Percentiles rank a stretch among this genome's conserved stretches.
Conservation (phyloP, 345 rosid genomes). For the Rhizophora mangle region DNA sequence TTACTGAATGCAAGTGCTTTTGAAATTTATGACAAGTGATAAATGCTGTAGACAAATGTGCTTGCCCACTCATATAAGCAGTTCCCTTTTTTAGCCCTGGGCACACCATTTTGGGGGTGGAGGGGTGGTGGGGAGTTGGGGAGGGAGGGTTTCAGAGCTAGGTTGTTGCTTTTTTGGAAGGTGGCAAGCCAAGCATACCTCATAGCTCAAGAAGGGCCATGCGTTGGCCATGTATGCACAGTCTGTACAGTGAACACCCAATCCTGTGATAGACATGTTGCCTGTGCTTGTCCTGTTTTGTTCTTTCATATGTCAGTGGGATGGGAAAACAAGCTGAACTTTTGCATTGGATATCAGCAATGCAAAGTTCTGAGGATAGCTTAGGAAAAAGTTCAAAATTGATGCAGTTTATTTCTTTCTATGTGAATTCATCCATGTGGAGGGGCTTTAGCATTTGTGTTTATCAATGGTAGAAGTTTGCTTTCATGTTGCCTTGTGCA, state of each 20-base stretch:
- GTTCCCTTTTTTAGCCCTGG: no score
- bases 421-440: background rate
- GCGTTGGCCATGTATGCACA: background rate
- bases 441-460: background rate
- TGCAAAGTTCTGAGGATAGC: background rate
- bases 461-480: background rate
- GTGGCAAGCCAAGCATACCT: no score
- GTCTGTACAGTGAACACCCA: background rate
- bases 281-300: background rate
- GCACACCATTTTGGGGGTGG: no score
- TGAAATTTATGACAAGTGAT: no score
- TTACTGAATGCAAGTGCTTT: no score
- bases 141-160: no score
- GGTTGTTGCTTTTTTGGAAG: no score
- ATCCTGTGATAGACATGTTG: background rate
- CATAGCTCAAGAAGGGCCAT: background rate
- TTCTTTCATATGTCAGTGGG: background rate
- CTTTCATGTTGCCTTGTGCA: background rate
- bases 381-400: background rate
- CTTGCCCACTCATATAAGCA: no score
- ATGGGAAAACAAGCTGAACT: background rate
- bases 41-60: no score
- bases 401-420: background rate
- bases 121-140: no score
- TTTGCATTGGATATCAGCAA: background rate